phyloP scores from a whole-genome alignment of 257 asterid species.

The Rubia yunnanensis region DNA sequence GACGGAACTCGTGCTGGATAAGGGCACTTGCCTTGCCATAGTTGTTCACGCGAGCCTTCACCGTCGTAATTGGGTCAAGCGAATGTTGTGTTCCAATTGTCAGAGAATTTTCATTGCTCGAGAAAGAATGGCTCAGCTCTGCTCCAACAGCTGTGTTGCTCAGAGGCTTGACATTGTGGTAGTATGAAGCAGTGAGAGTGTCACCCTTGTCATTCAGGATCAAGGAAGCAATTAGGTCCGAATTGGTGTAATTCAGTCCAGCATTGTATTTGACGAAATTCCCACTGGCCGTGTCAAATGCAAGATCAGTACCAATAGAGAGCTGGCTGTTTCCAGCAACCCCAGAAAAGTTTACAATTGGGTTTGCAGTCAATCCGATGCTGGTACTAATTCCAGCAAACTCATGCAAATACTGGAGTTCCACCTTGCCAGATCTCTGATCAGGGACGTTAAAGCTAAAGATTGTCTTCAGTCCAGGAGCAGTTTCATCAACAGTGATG shows the following conservation, averaged over 20 bases:
- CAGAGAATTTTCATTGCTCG: slow-evolving; percentile 68
- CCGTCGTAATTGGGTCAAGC: slow-evolving; percentile 62
- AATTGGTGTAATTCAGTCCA: slow-evolving; percentile 51
- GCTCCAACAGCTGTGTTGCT: slow-evolving; percentile 91
- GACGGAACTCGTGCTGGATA: slow-evolving; percentile 87
- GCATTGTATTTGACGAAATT: slow-evolving; percentile 68
- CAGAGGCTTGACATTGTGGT: slow-evolving; percentile 66
- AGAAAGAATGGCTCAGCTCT: slow-evolving; percentile 76
- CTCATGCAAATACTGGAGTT: slow-evolving; percentile 90
- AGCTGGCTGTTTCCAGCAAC: slow-evolving; percentile 62
- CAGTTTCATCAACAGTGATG: slow-evolving; percentile 72
- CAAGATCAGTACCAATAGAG: slow-evolving; percentile 72
- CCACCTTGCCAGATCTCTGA: slow-evolving; percentile 93
- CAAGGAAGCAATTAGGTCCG: slow-evolving; percentile 82
- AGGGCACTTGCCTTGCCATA: slow-evolving; percentile 80
- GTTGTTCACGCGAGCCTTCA: slow-evolving; percentile 81
- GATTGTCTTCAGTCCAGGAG: slow-evolving; percentile 94
- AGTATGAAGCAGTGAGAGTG: slow-evolving; percentile 67
- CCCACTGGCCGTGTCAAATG: slow-evolving; percentile 86
- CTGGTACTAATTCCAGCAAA: slow-evolving; percentile 86
- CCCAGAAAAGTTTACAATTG: slow-evolving; percentile 86
- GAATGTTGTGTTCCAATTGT: slow-evolving; percentile 77
- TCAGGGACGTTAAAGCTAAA: slow-evolving; percentile 76
- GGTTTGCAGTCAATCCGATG: slow-evolving; percentile 79
- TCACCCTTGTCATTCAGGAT: slow-evolving; percentile 72